Percentiles rank a stretch among this genome's conserved stretches.
These are phyloP conservation scores for Claviceps sorghi DNA, from an alignment of 2,329 filamentous ascomycete genomes.

Conservation along the genomic window DNA sequence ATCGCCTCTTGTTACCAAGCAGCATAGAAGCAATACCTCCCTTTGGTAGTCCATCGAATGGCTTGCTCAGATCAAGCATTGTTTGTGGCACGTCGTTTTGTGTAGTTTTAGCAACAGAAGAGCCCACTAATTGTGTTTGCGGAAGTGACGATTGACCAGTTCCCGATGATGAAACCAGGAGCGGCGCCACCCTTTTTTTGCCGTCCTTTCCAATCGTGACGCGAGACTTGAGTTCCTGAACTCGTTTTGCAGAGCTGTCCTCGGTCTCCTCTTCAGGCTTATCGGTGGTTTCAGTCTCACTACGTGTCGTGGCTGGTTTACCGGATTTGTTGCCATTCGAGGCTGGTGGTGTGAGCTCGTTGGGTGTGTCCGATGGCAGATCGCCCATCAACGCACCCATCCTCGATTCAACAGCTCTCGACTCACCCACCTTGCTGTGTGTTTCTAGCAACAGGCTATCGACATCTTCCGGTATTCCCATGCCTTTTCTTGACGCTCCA, in stretches of 20 bases:
- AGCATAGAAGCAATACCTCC: conserved; percentile 77
- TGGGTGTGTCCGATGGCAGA: conserved; percentile 38
- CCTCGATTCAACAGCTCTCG: conserved; percentile 76
- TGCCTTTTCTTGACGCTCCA: conserved; percentile 71
- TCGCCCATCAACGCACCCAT: conserved; percentile 99
- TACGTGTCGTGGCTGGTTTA: conserved; percentile 25
- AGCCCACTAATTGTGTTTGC: conserved; percentile 73
- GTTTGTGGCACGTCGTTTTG: conserved; percentile 65
- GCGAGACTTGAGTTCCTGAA: conserved; percentile 62
- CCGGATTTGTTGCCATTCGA: conserved; percentile 37
- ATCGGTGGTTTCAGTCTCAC: conserved; percentile 18
- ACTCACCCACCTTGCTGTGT: conserved; percentile 79
- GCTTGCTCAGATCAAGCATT: conserved; percentile 79
- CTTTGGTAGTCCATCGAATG: conserved; percentile 81
- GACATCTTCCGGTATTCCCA: conserved; percentile 84
- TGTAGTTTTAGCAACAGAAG: conserved; percentile 46
- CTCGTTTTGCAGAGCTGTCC: conserved; percentile 39
- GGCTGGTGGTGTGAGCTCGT: conserved; percentile 30
- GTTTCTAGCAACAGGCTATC: conserved; percentile 80
- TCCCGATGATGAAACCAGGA: conserved; percentile 81
- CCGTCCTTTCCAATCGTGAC: conserved; percentile 94
- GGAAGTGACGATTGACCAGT: conserved; percentile 78
- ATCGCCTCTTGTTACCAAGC: conserved; percentile 85
- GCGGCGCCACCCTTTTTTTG: conserved; percentile 85
- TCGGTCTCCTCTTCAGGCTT: conserved; percentile 30